These are phyloP conservation scores for Yamadazyma takamatsuzukensis DNA, from an alignment of 805 yeast genomes.

Conservation along the genomic window DNA sequence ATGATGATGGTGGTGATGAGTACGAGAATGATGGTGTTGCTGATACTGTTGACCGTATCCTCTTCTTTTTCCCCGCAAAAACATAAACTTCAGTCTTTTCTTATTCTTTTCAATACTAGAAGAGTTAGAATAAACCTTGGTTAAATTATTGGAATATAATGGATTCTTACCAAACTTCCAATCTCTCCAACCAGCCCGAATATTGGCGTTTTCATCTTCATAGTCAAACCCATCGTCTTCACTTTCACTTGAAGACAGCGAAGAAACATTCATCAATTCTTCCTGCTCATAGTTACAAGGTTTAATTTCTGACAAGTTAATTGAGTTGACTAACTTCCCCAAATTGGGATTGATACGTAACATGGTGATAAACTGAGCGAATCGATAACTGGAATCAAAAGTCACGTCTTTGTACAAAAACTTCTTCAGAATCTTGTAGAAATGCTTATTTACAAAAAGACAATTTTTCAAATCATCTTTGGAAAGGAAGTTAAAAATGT, in stretches of 20 bases:
- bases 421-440: slow-evolving; percentile 51
- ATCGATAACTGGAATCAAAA: slow-evolving; percentile 69
- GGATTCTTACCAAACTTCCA: slow-evolving; percentile 81
- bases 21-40: background rate
- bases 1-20: background rate
- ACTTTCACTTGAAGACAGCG: too few relatives aligned
- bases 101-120: slow-evolving; percentile 8
- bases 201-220: slow-evolving; percentile 17
- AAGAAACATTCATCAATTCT: slow-evolving; percentile 2
- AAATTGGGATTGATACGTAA: slow-evolving; percentile 53
- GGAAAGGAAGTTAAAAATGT: slow-evolving; percentile 34
- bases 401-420: slow-evolving; percentile 51
- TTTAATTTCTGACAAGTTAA: slow-evolving; percentile 54
- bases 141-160: slow-evolving; percentile 37
- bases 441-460: slow-evolving; percentile 48
- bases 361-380: slow-evolving; percentile 74
- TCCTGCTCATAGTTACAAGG: slow-evolving; percentile 27
- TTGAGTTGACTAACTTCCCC: slow-evolving; percentile 50
- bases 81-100: slow-evolving; percentile 5
- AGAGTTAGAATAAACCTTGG: slow-evolving; percentile 13
- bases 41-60: slow-evolving; percentile 2
- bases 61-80: slow-evolving; percentile 9
- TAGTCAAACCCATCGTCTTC: slow-evolving; percentile 3
- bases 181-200: slow-evolving; percentile 86
- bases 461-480: slow-evolving; percentile 34